Evolutionary conservation across 352 stramenopile species (phyloP).

Genomic region (Discostella stelligera): DNA sequence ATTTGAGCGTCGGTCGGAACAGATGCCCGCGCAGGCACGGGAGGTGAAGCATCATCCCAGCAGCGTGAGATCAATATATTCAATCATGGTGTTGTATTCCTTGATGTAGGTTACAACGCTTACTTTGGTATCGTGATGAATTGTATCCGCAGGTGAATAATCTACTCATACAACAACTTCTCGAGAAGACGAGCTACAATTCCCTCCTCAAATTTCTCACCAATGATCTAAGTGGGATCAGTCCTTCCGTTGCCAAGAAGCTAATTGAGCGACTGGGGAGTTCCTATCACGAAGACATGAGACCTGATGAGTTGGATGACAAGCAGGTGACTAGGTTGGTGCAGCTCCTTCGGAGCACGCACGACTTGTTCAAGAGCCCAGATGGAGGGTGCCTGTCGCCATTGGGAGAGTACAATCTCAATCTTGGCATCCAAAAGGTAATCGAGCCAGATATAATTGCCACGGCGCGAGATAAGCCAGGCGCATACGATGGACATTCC

Average conservation of each 20-base stretch:
- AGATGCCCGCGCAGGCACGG: slow-evolving; percentile 75
- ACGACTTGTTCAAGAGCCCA: slow-evolving; percentile 83
- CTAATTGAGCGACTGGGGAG: slow-evolving; percentile 64
- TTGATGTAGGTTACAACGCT: background rate
- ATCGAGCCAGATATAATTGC: slow-evolving; percentile 81
- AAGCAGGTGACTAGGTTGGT: slow-evolving; percentile 75
- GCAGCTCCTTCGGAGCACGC: slow-evolving; percentile 66
- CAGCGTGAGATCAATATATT: slow-evolving; percentile 54
- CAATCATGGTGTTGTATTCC: slow-evolving; percentile 4
- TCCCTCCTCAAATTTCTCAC: slow-evolving; percentile 75
- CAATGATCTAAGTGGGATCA: slow-evolving; percentile 73
- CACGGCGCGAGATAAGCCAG: slow-evolving; percentile 78
- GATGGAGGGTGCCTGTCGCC: slow-evolving; percentile 83
- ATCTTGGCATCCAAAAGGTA: slow-evolving; percentile 87
- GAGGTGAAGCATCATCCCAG: slow-evolving; percentile 84
- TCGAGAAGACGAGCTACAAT: slow-evolving; percentile 67
- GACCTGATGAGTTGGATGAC: slow-evolving; percentile 55
- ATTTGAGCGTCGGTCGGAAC: slow-evolving; percentile 74
- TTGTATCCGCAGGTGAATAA: slow-evolving; percentile 64
- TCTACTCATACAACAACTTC: slow-evolving; percentile 74
- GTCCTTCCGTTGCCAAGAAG: slow-evolving; percentile 51
- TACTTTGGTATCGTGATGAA: background rate
- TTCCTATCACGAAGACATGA: slow-evolving; percentile 59
- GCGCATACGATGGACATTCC: slow-evolving; percentile 85
- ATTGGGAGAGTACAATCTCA: slow-evolving; percentile 89